Evolutionary conservation across 148 eudicot species (phyloP).

Genomic region (Persicaria maculosa): DNA sequence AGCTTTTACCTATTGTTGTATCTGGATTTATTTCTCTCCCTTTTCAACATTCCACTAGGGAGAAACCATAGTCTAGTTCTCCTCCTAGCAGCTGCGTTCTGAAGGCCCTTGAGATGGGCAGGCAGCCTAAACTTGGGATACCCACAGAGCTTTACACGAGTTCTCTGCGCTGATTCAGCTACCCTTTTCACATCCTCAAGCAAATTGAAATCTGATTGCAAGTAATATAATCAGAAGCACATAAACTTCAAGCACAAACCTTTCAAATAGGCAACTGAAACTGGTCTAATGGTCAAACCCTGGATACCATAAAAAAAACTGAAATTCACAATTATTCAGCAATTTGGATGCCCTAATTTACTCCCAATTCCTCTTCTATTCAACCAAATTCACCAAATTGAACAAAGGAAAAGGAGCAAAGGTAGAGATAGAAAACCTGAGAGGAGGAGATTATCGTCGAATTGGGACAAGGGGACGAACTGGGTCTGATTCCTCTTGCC

Average conservation of each 20-base stretch:
- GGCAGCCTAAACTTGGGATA: constrained; percentile 48
- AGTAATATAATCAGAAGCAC: constrained; percentile 10
- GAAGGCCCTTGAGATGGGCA: constrained; percentile 45
- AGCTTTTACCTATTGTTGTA: constrained; percentile 39
- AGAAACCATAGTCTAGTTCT: constrained; percentile 47
- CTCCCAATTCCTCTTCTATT: not conserved
- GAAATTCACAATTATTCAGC: not conserved
- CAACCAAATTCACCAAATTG: not conserved
- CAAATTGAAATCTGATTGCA: constrained; percentile 59
- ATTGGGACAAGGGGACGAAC: constrained; percentile 61
- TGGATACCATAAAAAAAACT: not conserved
- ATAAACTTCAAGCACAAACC: not conserved
- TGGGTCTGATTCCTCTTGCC: constrained; percentile 62
- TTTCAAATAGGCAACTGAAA: not conserved
- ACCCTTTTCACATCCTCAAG: constrained; percentile 90
- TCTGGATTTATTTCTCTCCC: constrained; percentile 50
- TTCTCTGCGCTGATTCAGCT: constrained; percentile 83
- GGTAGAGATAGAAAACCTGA: constrained; percentile 40
- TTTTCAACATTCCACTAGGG: constrained; percentile 71
- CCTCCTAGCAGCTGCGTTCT: constrained; percentile 45
- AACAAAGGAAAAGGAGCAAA: not conserved
- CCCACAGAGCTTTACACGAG: constrained; percentile 42
- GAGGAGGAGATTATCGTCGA: constrained; percentile 59
- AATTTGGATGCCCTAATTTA: not conserved
- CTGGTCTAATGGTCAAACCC: not conserved